Percentiles rank a stretch among this genome's conserved stretches.
Evolutionary conservation across 2,329 filamentous ascomycete genomes (phyloP).

Genomic region (Trichoderma sp.): DNA sequence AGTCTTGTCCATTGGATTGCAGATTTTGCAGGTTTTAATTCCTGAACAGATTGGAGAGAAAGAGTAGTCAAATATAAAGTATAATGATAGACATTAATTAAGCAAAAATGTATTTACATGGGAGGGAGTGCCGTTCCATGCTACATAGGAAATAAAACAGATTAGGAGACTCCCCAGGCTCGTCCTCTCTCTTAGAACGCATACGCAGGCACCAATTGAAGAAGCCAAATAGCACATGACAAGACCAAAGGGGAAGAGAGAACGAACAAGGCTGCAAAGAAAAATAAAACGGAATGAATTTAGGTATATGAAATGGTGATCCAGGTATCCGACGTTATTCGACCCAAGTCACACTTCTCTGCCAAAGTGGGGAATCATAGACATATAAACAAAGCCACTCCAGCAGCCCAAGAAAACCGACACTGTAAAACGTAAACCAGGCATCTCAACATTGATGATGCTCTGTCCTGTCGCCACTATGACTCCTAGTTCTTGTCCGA

Average conservation of each 20-base stretch:
- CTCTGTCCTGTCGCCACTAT: slow-evolving; percentile 7
- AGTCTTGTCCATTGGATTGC: neutral
- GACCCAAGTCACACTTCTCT: slow-evolving; percentile 32
- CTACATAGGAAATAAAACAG: neutral
- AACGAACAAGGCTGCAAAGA: neutral
- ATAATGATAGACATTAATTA: slow-evolving; percentile 8
- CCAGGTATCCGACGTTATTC: slow-evolving; percentile 31
- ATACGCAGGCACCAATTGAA: neutral
- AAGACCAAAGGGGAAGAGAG: neutral
- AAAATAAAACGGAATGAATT: slow-evolving; percentile 31
- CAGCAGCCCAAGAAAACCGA: slow-evolving; percentile 34
- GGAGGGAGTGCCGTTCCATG: neutral
- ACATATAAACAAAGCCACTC: slow-evolving; percentile 35
- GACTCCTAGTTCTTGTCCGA: slow-evolving; percentile 32
- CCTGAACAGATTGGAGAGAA: neutral
- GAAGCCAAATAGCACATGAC: neutral
- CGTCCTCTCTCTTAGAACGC: neutral
- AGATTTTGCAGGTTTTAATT: neutral
- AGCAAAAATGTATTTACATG: slow-evolving; percentile 12
- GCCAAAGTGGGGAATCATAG: slow-evolving; percentile 41
- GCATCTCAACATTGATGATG: slow-evolving; percentile 15
- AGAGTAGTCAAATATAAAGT: neutral
- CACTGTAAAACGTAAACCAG: slow-evolving; percentile 24
- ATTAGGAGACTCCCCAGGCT: neutral
- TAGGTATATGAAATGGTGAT: slow-evolving; percentile 36